These are phyloP conservation scores for Venturia effusa DNA, from an alignment of 2,329 filamentous ascomycete genomes.

Conservation along the genomic window DNA sequence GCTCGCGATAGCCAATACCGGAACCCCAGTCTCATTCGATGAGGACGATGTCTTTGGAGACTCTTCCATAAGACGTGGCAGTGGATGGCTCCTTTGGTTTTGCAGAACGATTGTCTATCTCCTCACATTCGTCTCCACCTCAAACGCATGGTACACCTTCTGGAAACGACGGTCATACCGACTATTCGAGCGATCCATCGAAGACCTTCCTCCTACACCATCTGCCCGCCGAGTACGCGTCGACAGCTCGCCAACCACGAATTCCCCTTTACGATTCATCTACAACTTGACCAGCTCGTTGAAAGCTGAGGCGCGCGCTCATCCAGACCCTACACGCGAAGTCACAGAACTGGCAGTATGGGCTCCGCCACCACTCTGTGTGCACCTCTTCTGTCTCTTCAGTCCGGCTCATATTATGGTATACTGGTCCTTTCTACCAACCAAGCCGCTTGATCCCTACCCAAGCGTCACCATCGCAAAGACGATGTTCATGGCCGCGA, in stretches of 20 bases:
- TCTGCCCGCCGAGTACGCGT: conserved; percentile 84
- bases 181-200: conserved; percentile 78
- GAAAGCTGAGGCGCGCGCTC: conserved; percentile 69
- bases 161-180: conserved; percentile 75
- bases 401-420: conserved; percentile 87
- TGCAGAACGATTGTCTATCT: conserved; percentile 56
- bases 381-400: conserved; percentile 80
- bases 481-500: conserved; percentile 61
- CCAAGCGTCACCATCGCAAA: conserved; percentile 82
- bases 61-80: conserved; percentile 22
- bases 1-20: conserved; percentile 69
- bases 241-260: conserved; percentile 66
- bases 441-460: conserved; percentile 60
- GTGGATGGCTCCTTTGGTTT: conserved; percentile 8
- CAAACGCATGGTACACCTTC: conserved; percentile 76
- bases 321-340: conserved; percentile 71
- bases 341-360: conserved; percentile 93
- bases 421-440: conserved; percentile 79
- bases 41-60: conserved; percentile 82
- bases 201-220: conserved; percentile 63
- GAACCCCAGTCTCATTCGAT: conserved; percentile 33
- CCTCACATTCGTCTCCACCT: conserved; percentile 53
- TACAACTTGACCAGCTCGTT: conserved; percentile 51
- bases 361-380: conserved; percentile 78
- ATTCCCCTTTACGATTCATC: conserved; percentile 69